A percentile compares a stretch with the other conserved stretches of the same genome.
These are phyloP conservation scores for Ocimum tenuiflorum DNA, from an alignment of 257 asterid genomes.

Conservation along the genomic window DNA sequence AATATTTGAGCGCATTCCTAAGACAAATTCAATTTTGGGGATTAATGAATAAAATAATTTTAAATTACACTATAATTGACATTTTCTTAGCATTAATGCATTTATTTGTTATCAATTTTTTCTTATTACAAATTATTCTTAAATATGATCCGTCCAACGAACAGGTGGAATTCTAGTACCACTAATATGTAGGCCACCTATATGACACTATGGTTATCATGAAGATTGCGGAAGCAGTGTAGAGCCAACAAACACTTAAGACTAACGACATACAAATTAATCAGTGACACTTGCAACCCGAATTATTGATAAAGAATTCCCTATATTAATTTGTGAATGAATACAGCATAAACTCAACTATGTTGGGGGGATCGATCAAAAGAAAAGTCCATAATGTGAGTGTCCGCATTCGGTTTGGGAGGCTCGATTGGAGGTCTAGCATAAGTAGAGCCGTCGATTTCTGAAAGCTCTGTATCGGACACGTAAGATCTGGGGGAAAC, in stretches of 20 bases:
- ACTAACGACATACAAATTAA: no score
- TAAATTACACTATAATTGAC: no score
- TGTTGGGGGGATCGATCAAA: conserved; percentile 17
- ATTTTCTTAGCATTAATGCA: no score
- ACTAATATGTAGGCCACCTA: background rate
- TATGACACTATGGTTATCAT: no score
- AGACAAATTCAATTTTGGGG: no score
- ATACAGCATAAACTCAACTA: background rate
- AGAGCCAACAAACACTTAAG: no score
- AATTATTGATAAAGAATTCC: background rate
- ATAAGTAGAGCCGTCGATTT: conserved; percentile 23
- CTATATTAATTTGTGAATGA: background rate
- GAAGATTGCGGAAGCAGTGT: background rate
- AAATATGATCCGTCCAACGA: no score
- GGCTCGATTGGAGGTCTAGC: background rate
- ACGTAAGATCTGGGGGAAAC: conserved; percentile 28
- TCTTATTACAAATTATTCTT: no score
- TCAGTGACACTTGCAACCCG: background rate
- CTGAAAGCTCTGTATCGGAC: conserved; percentile 42
- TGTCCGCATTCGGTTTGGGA: conserved; percentile 1
- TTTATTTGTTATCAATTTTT: no score
- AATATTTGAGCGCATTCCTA: no score
- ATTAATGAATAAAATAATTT: no score
- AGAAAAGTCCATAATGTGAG: conserved; percentile 29
- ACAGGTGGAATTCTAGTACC: no score